These are phyloP conservation scores for Calonectria hawksworthii DNA, from an alignment of 2,329 filamentous ascomycete species.

Conservation along the genomic window DNA sequence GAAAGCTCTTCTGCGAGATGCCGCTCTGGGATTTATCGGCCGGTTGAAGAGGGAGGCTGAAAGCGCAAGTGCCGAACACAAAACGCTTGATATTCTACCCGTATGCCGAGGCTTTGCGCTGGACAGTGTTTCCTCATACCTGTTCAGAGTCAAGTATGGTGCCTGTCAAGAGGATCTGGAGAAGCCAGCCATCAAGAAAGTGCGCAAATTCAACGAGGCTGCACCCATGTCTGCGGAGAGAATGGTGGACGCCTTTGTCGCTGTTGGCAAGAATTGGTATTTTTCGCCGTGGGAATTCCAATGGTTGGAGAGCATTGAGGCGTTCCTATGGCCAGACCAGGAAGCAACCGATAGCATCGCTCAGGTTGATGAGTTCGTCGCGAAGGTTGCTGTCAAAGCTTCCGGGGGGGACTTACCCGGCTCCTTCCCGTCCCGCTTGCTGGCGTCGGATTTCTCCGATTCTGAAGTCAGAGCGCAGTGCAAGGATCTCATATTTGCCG, in stretches of 20 bases:
- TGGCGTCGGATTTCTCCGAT: neutral
- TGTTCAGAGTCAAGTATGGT: conserved; percentile 64
- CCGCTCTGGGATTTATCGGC: neutral
- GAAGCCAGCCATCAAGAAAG: neutral
- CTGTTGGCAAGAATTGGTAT: conserved; percentile 51
- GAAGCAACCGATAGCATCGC: neutral
- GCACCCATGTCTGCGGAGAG: conserved; percentile 19
- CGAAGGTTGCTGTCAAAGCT: neutral
- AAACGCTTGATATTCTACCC: conserved; percentile 34
- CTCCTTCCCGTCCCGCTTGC: neutral
- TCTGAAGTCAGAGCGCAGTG: conserved; percentile 61
- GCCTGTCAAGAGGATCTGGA: conserved; percentile 14
- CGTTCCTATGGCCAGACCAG: neutral
- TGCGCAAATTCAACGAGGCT: neutral
- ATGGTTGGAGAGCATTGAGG: neutral
- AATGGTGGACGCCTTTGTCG: conserved; percentile 69
- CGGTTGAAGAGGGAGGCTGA: neutral
- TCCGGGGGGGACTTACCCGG: neutral
- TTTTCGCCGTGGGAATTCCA: neutral
- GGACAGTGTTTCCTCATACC: conserved; percentile 67
- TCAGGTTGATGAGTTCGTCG: neutral
- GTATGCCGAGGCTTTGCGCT: conserved; percentile 60
- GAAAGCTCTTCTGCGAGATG: neutral
- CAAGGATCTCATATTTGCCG: conserved; percentile 69
- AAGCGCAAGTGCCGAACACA: neutral